A percentile compares a stretch with the other conserved stretches of the same genome.
Evolutionary conservation across 805 yeast genomes (phyloP).

Genomic region (Barnettozyma salicaria): DNA sequence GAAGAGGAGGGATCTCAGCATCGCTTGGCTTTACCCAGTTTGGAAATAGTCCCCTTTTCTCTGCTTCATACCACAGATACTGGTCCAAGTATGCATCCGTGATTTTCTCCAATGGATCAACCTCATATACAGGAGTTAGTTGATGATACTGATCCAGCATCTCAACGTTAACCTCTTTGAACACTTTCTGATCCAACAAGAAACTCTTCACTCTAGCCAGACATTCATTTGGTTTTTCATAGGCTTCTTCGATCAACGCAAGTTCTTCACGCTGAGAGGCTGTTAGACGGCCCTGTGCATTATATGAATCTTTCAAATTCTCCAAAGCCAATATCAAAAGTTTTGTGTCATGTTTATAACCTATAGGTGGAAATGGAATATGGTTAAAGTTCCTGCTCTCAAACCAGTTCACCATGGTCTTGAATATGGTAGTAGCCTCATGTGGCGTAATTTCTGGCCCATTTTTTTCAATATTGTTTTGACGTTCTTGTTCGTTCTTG

Average conservation of each 20-base stretch:
- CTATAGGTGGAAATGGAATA: conserved; percentile 88
- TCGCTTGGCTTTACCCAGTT: conserved; percentile 96
- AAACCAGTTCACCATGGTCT: conserved; percentile 87
- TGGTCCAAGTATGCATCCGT: conserved; percentile 96
- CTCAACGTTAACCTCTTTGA: conserved; percentile 80
- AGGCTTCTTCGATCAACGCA: conserved; percentile 91
- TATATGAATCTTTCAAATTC: conserved; percentile 73
- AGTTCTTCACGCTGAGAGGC: conserved; percentile 88
- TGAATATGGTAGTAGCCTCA: conserved; percentile 83
- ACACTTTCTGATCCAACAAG: conserved; percentile 80
- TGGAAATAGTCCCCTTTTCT: conserved; percentile 80
- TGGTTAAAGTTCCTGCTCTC: conserved; percentile 79
- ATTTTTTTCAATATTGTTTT: conserved; percentile 65
- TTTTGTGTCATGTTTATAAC: conserved; percentile 91
- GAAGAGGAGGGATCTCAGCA: conserved; percentile 84
- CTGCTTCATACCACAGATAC: conserved; percentile 94
- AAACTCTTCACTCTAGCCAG: conserved; percentile 77
- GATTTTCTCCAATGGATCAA: conserved; percentile 90
- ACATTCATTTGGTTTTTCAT: conserved; percentile 94
- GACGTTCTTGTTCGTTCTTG: conserved; percentile 87
- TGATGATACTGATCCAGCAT: conserved; percentile 89
- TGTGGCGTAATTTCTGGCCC: conserved; percentile 86
- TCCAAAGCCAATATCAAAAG: conserved; percentile 85
- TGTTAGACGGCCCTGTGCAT: conserved; percentile 69
- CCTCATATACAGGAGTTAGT: conserved; percentile 76